Base-by-base conservation (phyloP, 352 stramenopile species). In the Phytophthora sansomeana region DNA sequence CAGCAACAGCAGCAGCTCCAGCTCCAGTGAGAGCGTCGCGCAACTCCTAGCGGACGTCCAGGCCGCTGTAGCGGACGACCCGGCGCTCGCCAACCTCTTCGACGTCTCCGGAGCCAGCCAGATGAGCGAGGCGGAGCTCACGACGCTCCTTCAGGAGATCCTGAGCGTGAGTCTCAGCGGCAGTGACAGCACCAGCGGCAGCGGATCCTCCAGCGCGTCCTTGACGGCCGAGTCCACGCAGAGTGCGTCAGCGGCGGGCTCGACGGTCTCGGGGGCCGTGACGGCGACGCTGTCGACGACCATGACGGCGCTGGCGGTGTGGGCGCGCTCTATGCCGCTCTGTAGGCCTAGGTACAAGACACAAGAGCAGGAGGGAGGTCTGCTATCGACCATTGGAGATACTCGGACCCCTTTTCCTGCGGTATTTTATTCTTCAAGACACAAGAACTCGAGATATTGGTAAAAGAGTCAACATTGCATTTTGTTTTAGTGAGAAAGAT, bases 91-190 rank as follows among this genome's bases (percentile, higher is more conserved):
- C 26, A 58, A 74, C 47, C 78, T 81, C 66, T 78, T 81, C 41
- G 61, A 81, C 55, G 68, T 81, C 29, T 55, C 61, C 5, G 66
- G 60, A 33, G 54, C 74, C 26, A 77, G 63, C 39, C 38, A 78
- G 49, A 72, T 81, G 69, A 81, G 66, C 42, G 74, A 81, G 43
- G 47, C 58, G 26, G 69, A 76, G 65, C 74, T 81, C 51, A 64
- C 64, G 50, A 54, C 46, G 44, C 55, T 74, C n/a, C 56, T 81
- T 26, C 58, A 61, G 43, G 66, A 72, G 19, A 48, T 81, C 16
- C 51, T 81, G 39, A 57, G 32, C 33, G 49, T 69, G 21, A 77
- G 61, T 49, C 14, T 49, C 4, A 69, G 58, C 38, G 58, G 43
- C 24, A 68, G 38, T 26, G 43, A n/a, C 10, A 39, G 33, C 14